Percentiles rank a stretch among this genome's conserved stretches.
phyloP scores from a whole-genome alignment of 371 early-diverging fungal genomes.

The Mycotypha africana region DNA sequence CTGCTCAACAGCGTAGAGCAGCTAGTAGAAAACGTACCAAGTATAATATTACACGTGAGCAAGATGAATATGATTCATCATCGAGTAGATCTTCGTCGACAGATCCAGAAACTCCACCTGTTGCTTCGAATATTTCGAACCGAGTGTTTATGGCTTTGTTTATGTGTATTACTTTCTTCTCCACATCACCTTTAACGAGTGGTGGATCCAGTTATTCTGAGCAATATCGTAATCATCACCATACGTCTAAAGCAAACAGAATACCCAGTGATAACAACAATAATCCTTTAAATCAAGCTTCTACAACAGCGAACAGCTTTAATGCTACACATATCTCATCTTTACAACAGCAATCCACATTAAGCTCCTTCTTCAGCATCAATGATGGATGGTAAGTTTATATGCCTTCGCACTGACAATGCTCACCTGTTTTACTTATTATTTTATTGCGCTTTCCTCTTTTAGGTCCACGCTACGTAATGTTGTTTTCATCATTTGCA shows the following conservation, averaged over 20 bases:
- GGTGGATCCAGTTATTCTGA: constrained; percentile 22
- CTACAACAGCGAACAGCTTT: neutral
- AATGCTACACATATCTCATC: neutral
- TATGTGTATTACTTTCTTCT: constrained; percentile 39
- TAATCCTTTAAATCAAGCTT: neutral
- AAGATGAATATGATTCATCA: constrained; percentile 14
- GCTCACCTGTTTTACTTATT: too few species aligned
- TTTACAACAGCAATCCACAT: constrained; percentile 2
- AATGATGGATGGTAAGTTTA: constrained; percentile 23
- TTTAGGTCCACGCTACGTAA: constrained; percentile 23
- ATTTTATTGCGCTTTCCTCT: neutral
- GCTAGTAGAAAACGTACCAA: constrained; percentile 17
- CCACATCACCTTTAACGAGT: constrained; percentile 38
- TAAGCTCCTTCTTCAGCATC: constrained; percentile 9
- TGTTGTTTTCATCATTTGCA: constrained; percentile 21
- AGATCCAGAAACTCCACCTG: constrained; percentile 4
- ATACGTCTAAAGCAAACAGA: constrained; percentile 20
- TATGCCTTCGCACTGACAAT: too few species aligned
- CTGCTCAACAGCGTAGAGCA: constrained; percentile 21
- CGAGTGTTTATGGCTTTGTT: constrained; percentile 46
- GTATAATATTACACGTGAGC: neutral
- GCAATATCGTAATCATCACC: constrained; percentile 33
- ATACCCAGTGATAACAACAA: neutral
- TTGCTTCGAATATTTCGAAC: constrained; percentile 9
- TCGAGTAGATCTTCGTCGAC: constrained; percentile 6